Base-by-base conservation (phyloP, 2,329 filamentous ascomycete species). In the Lasiodiplodia theobromae region DNA sequence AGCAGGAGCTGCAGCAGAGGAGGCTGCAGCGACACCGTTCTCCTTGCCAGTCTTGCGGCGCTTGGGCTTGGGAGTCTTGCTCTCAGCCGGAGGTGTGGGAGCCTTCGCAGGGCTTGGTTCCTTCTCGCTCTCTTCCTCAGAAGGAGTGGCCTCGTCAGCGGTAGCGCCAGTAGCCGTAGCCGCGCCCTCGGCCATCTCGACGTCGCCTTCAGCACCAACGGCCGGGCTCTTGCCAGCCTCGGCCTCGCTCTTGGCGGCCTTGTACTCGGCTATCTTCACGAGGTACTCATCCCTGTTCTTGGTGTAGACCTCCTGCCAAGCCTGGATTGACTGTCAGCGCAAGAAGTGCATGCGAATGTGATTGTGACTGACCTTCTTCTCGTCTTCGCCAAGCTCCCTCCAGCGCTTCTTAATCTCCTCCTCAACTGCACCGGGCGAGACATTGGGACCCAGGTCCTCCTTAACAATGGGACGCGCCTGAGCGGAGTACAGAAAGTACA, bases 401-500 rank as follows among this genome's bases (percentile, higher is more conserved):
- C 95, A 97, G 75, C 94, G 88, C 74, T 89, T 89, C 76, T 93
- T 94, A 51, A 94, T 93, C 81, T 97, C 94, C 79, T 91, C 91
- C 8, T 90, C 89, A 69, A 89, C 86, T n/a, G 88, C 78, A 25
- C 91, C 92, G 12, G 97, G 86, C 57, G 80, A 76, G 4, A 77
- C 74, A n/a, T 73, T 71, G 44, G 71, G 71, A 70, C 78, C 76
- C 11, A 81, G 73, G 74, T 96, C 93, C 40, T 85, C 86, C 68
- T 92, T 91, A 73, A 98, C 96, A 77, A 92, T 91, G 64, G 90
- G 87, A 62, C 96, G 92, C 72, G 93, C 93, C 72, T 92, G 91
- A 80, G 96, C 92, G 86, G 97, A 93, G 84, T 94, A 98, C 70
- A 97, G 85, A 85, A 98, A 97, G 85, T 96, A 97, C 2, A 95